These are phyloP conservation scores for Arabidopsis hybrid DNA, from an alignment of 441 rosid genomes.

Conservation along the genomic window DNA sequence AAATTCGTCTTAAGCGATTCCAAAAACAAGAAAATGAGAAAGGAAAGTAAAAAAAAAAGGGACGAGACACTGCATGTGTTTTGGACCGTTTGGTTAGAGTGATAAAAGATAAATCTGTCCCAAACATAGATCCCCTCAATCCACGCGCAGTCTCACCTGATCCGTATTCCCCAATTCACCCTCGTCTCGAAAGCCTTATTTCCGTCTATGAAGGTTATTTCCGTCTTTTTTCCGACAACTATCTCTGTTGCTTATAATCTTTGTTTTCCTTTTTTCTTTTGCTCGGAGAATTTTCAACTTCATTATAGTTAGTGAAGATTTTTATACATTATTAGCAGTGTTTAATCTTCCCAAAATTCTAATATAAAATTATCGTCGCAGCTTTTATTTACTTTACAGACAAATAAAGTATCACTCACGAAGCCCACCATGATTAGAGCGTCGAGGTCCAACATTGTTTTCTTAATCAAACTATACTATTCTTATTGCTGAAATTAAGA, in stretches of 20 bases:
- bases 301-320: background rate
- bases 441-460: constrained; percentile 38
- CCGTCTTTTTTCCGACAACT: constrained; percentile 40
- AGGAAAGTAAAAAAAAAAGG: constrained; percentile 22
- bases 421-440: constrained; percentile 48
- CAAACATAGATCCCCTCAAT: constrained; percentile 42
- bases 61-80: constrained; percentile 48
- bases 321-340: constrained; percentile 40
- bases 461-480: constrained; percentile 27
- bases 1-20: constrained; percentile 37
- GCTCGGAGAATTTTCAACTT: constrained; percentile 9
- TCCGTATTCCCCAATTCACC: constrained; percentile 27
- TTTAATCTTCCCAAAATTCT: background rate
- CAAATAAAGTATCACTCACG: constrained; percentile 46
- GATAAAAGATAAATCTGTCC: constrained; percentile 37
- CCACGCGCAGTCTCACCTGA: constrained; percentile 42
- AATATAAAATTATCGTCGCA: constrained; percentile 38
- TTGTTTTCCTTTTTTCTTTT: constrained; percentile 32
- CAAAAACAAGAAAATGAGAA: constrained; percentile 16
- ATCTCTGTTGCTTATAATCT: constrained; percentile 39
- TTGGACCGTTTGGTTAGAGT: constrained; percentile 42
- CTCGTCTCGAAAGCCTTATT: constrained; percentile 3
- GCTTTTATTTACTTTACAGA: constrained; percentile 49
- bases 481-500: constrained; percentile 42
- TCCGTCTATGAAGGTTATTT: background rate